Evolutionary conservation across 306 rosid species (phyloP), one percentile per base, ranked within the genome.

Genomic region (Sophora flavescens): DNA sequence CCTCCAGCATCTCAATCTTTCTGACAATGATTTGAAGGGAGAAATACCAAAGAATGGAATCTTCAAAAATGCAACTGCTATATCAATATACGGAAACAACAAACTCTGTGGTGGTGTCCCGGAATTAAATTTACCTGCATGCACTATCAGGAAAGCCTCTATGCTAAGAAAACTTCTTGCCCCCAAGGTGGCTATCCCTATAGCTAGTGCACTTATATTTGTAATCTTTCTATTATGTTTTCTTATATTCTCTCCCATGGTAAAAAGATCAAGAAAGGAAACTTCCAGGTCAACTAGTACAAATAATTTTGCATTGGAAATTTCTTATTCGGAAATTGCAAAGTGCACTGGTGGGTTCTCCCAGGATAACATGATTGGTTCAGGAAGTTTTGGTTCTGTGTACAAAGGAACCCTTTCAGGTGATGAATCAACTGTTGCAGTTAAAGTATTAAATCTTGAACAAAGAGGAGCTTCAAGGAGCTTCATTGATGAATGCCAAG

Each of bases 91-190:
- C 58, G 87, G 87, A 70, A 86, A 83, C 47, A 69, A 0, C 0
- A 70, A 75, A 52, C 75, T 83, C 1, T 86, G 87, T 6, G 84
- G 90, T 33, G 87, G 87, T 60, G 4, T 81, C 12, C 65, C 47
- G 9, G 50, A 78, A 71, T 61, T 86, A 15, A 77, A 68, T 6
- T 68, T 86, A 16, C 78, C 84, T 17, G 12, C 60, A 45, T 83
- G 87, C 72, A 45, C 26, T 15, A 48, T 7, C 6, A 67, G 3
- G 38, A 68, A 77, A 56, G 54, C 45, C 32, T 68, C 15, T 60
- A 8, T 6, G 0, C 32, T 5, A 0, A 38, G 42, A 56, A 85
- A 57, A 15, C 4, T 64, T 15, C 60, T 63, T 69, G 62, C 52
- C 50, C 73, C 9, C 0, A 81, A 85, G 70, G 30, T 81, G 15